Conservation (phyloP, 2,329 filamentous ascomycete species). For the Hypomyces perniciosus region DNA sequence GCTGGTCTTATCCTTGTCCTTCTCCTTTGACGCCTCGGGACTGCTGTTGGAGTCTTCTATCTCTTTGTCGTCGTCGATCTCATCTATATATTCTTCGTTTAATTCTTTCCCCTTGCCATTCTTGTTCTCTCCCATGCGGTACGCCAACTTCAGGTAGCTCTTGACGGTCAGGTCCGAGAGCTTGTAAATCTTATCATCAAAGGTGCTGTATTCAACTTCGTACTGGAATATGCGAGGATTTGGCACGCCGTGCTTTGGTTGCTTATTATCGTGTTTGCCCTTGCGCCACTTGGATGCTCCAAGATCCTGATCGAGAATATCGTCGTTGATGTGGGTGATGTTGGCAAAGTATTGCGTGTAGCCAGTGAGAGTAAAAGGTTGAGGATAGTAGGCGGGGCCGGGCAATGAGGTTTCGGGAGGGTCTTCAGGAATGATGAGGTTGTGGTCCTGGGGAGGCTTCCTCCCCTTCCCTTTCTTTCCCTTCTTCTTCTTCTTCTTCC, state of each 20-base stretch:
- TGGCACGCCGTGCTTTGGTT: conserved; percentile 44
- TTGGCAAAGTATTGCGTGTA: conserved; percentile 94
- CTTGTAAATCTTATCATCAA: conserved; percentile 66
- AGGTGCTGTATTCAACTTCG: conserved; percentile 82
- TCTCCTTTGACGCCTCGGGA: conserved; percentile 37
- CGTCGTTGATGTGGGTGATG: conserved; percentile 81
- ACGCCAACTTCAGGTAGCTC: conserved; percentile 73
- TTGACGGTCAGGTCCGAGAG: conserved; percentile 78
- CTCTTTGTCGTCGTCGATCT: conserved; percentile 23
- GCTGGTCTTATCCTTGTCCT: conserved; percentile 38
- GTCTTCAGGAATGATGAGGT: conserved; percentile 60
- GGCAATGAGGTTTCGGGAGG: conserved; percentile 69
- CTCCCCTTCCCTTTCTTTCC: conserved; percentile 27
- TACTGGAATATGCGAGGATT: conserved; percentile 62
- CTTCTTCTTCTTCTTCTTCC: conserved; percentile 26
- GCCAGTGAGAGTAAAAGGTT: conserved; percentile 69
- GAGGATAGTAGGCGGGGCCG: conserved; percentile 84
- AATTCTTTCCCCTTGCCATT: conserved; percentile 18
- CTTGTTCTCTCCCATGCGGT: conserved; percentile 56
- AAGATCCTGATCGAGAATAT: conserved; percentile 38
- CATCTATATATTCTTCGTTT: conserved; percentile 23
- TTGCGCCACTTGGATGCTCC: conserved; percentile 51
- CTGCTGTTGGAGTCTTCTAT: conserved; percentile 22
- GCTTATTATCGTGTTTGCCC: conserved; percentile 57
- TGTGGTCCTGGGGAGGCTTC: conserved; percentile 51